Base-by-base conservation (phyloP, 2,329 filamentous ascomycete genomes). In the Massarina eburnea region DNA sequence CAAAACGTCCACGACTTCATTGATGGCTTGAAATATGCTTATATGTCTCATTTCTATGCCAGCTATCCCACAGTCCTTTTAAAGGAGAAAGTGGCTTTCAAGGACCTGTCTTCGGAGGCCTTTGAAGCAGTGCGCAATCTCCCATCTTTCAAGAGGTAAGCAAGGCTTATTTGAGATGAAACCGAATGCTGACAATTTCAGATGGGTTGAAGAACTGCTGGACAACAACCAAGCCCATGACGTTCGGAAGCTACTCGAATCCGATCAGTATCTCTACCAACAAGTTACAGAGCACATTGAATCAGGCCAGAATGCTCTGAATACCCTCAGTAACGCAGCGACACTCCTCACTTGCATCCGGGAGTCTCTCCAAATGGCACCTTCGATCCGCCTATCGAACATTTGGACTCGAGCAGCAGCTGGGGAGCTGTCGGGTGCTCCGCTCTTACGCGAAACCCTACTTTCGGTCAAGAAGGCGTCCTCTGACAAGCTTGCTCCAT, bases 41-140 rank as follows among this genome's bases (percentile, higher is more conserved):
- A 91, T 62, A 91, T 95, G 88, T 89, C 85, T 46, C 87, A 91
- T 64, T 92, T 89, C 61, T 92, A 89, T 57, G 86, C 86, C 30
- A 92, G 91, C 56, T 82, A 86, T 1, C 73, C 91, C 3, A 89
- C 84, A 49, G 67, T 89, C 3, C 76, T 92, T 26, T 68, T 84
- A 8, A 71, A 72, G 12, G 44, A 73, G 1, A 53, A 56, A 10
- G 37, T 75, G 4, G 34, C 59, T 4, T 54, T 62, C 32, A 47
- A 64, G 8, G 55, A 73, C 3, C 52, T 89, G 1, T 77, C 85
- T 40, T 58, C 72, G 1, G 80, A 86, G 48, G 85, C 89, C 54
- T 67, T 86, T 7, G 81, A 89, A 54, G 84, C 85, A 9, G 68
- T 88, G 7, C 81, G 88, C 27, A 85, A 80, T 46, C 71, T 89